Conservation (phyloP, 148 eudicot species). For the Linanthus parryae region DNA sequence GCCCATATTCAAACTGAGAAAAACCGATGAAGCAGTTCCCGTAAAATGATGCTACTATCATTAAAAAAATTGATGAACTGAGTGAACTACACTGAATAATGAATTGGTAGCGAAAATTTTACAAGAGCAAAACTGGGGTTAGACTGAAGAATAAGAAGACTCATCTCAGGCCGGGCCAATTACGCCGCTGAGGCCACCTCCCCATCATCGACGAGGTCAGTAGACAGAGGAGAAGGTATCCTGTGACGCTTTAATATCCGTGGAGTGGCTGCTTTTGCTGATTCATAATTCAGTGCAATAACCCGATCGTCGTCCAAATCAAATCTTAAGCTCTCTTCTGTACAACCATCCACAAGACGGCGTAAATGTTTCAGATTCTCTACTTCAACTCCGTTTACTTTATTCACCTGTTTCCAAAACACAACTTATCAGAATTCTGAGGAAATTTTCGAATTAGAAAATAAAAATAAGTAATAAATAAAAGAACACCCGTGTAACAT, state of each 20-base stretch:
- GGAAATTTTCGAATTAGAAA: not conserved
- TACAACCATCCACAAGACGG: constrained; percentile 65
- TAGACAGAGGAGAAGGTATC: constrained; percentile 70
- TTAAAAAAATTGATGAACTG: too few relatives aligned
- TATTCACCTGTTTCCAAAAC: constrained; percentile 58
- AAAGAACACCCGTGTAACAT: too few relatives aligned
- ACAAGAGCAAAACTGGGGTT: not conserved
- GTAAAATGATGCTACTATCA: too few relatives aligned
- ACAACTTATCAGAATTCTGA: too few relatives aligned
- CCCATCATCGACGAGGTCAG: constrained; percentile 42
- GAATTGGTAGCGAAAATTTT: too few relatives aligned
- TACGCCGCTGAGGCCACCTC: constrained; percentile 13
- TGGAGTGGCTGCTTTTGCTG: constrained; percentile 73
- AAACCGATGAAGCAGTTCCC: too few relatives aligned
- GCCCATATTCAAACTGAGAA: too few relatives aligned
- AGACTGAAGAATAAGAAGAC: not conserved
- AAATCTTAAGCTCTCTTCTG: constrained; percentile 54
- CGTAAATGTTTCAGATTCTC: constrained; percentile 71
- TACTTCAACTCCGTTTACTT: constrained; percentile 70
- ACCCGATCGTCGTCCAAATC: constrained; percentile 92
- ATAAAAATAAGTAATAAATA: not conserved
- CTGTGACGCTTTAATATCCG: constrained; percentile 80
- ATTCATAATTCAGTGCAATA: constrained; percentile 56
- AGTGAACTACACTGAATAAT: too few relatives aligned
- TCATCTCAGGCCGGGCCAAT: constrained; percentile 10